Evolutionary conservation across 371 early-diverging fungal species (phyloP), one percentile per base, ranked within the genome.

Genomic region (Nosema muscidifuracis): DNA sequence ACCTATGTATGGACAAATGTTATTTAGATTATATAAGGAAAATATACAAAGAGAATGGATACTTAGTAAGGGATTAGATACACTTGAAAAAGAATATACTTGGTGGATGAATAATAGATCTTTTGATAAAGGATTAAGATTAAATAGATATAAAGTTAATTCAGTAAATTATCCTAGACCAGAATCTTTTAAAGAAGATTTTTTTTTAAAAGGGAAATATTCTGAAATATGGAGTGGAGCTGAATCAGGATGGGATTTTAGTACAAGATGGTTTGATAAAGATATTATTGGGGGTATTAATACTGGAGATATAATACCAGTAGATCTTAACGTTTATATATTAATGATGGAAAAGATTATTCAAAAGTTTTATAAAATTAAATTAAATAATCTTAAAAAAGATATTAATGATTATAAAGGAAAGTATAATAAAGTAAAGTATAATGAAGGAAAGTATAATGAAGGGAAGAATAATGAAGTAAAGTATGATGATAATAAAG

Each of bases 171-270:
- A 68, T 12, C 92, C 92, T 40, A 85, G 92, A 0, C 90, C 89
- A 0, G 91, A 92, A 73, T 86, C 89, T 2, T 91, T 88, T 72
- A 65, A 81, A 1, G 88, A 87, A 69, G 91, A 93, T 73, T 84
- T 86, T 30, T 57, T 9, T 9, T 28, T 33, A 22, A 84, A 83
- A 42, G 57, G 62, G 2, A 57, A 38, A 24, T 91, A 87, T 74
- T 81, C 85, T 0, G 87, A 91, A 42, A 73, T 91, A 55, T 89
- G 89, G 16, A 83, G 91, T 0, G 90, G 86, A 22, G 90, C 94
- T 1, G 92, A 93, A 80, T 85, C 88, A 16, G 94, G 93, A 9
- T 90, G 90, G 90, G 92, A 92, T 80, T 92, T 87, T 74, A 86
- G 88, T 18, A 84, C 87, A 1, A 85, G 92, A 31, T 90, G 89